Evolutionary conservation across 73 alveolate genomes (phyloP).

Genomic region (Uronychia setigera): DNA sequence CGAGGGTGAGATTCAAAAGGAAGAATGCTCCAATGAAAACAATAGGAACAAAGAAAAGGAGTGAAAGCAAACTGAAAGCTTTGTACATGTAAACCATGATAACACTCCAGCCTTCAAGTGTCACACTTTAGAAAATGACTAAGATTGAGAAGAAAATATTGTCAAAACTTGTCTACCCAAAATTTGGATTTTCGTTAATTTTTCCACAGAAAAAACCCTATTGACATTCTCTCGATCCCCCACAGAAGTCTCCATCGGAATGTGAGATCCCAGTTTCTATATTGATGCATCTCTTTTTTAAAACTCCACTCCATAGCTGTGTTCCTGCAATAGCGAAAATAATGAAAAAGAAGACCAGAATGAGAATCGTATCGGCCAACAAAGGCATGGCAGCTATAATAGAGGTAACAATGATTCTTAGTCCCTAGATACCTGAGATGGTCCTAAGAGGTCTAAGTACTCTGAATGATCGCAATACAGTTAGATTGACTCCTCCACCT

Average conservation of each 20-base stretch:
- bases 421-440: constrained; percentile 89
- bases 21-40: constrained; percentile 91
- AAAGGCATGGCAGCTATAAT: constrained; percentile 84
- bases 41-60: constrained; percentile 74
- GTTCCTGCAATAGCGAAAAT: constrained; percentile 92
- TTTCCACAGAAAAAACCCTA: constrained; percentile 55
- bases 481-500: constrained; percentile 60
- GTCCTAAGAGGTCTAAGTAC: constrained; percentile 95
- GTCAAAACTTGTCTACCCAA: constrained; percentile 60
- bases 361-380: constrained; percentile 81
- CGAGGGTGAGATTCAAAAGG: no score
- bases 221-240: constrained; percentile 60
- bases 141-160: constrained; percentile 43
- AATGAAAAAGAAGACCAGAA: constrained; percentile 81
- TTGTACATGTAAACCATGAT: constrained; percentile 63
- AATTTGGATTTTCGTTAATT: constrained; percentile 51
- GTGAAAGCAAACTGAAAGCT: constrained; percentile 64
- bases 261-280: constrained; percentile 52
- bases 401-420: constrained; percentile 86
- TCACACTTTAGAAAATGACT: no score
- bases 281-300: constrained; percentile 80
- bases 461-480: constrained; percentile 91
- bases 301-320: constrained; percentile 85
- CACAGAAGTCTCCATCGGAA: constrained; percentile 25
- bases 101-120: constrained; percentile 97